Evolutionary conservation across 345 rosid species (phyloP).

Genomic region (Rhizophora mangle): DNA sequence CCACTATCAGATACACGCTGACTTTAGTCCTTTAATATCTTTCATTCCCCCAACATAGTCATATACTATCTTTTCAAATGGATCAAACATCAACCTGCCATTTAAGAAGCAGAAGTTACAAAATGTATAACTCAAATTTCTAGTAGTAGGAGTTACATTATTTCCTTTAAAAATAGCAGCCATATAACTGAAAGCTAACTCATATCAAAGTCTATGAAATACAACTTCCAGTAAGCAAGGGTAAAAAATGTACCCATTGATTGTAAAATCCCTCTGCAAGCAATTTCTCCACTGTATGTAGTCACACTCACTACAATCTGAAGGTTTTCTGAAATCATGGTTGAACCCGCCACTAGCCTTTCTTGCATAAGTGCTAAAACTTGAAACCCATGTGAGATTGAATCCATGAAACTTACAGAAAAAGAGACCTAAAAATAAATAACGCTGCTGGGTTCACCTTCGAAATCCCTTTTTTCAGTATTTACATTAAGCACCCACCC

Average conservation of each 20-base stretch:
- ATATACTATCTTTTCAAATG: conserved; percentile 62
- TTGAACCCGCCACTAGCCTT: conserved; percentile 21
- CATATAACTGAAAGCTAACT: background rate
- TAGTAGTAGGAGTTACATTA: background rate
- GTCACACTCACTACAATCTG: conserved; percentile 48
- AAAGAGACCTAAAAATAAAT: background rate
- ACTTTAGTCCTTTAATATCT: conserved; percentile 80
- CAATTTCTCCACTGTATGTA: conserved; percentile 62
- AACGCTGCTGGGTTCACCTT: no score
- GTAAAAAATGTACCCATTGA: conserved; percentile 52
- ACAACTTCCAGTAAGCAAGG: background rate
- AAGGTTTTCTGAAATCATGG: conserved; percentile 35
- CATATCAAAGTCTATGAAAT: background rate
- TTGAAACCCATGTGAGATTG: conserved; percentile 42
- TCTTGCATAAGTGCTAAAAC: conserved; percentile 53
- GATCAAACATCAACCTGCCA: conserved; percentile 83
- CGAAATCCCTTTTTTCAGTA: background rate
- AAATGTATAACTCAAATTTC: background rate
- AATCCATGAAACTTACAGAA: conserved; percentile 9
- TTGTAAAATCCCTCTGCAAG: conserved; percentile 78
- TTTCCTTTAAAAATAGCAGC: background rate
- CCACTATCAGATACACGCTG: conserved; percentile 42
- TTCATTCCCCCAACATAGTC: conserved; percentile 80
- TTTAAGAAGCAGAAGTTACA: background rate
- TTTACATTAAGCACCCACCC: background rate